phyloP scores from a whole-genome alignment of 805 yeast genomes.

The Torulaspora delbrueckii region DNA sequence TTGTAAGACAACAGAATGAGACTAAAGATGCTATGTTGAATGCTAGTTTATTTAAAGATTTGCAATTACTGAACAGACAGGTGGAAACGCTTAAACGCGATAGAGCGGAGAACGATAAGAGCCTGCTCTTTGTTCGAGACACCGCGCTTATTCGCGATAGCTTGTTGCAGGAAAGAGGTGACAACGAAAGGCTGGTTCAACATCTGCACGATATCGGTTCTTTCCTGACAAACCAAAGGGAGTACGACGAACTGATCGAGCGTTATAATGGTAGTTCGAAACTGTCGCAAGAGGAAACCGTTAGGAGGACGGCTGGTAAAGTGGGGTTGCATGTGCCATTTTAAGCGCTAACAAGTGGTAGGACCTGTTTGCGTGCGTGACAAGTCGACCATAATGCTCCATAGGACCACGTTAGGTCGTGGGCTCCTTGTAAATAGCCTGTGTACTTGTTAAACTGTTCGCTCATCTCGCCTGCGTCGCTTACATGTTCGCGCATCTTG shows the following conservation, averaged over 20 bases:
- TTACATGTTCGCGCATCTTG: conserved; percentile 54
- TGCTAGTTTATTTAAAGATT: conserved; percentile 6
- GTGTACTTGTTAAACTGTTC: conserved; percentile 81
- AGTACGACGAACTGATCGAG: conserved; percentile 70
- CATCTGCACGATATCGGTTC: conserved; percentile 56
- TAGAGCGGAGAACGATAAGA: conserved; percentile 14
- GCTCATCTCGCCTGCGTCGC: conserved; percentile 64
- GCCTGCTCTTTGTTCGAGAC: conserved; percentile 17
- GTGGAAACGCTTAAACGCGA: conserved; percentile 14
- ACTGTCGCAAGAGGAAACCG: conserved; percentile 71
- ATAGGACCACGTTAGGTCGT: conserved; percentile 86
- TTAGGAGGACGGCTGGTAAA: conserved; percentile 72
- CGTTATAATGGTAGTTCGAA: conserved; percentile 78
- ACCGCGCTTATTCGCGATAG: conserved; percentile 14
- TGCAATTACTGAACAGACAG: conserved; percentile 14
- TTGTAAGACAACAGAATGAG: conserved; percentile 16
- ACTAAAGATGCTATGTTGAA: conserved; percentile 8
- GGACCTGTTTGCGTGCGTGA: conserved; percentile 41
- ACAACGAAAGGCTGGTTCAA: conserved; percentile 7
- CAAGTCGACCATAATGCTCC: conserved; percentile 68
- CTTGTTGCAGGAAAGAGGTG: conserved; percentile 7
- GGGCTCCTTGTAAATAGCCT: conserved; percentile 88
- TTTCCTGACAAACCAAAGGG: conserved; percentile 68
- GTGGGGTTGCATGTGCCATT: conserved; percentile 78
- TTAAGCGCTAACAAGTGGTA: conserved; percentile 19